Conservation (phyloP, 768 basidiomycete species). For the Asterophora parasitica region DNA sequence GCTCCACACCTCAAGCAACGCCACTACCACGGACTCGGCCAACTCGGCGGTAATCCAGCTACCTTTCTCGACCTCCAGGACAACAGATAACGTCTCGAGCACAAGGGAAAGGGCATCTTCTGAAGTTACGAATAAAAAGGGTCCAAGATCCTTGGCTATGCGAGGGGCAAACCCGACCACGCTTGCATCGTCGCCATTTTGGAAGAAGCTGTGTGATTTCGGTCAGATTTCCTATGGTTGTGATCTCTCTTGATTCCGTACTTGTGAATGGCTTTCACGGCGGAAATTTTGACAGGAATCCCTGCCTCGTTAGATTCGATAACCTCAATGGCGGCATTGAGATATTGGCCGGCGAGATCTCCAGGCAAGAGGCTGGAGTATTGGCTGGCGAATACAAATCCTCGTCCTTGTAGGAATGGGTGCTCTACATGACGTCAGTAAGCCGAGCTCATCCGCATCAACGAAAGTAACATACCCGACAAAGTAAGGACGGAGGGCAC, state of each 20-base stretch:
- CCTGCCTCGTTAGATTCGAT: constrained; percentile 68
- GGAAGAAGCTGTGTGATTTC: constrained; percentile 55
- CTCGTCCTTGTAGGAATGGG: constrained; percentile 93
- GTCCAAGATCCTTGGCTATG: constrained; percentile 77
- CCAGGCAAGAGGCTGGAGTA: constrained; percentile 71
- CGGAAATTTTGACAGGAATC: constrained; percentile 90
- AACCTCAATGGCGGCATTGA: constrained; percentile 82
- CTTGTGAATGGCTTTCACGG: constrained; percentile 93
- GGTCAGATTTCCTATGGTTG: constrained; percentile 1
- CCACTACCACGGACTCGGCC: constrained; percentile 58
- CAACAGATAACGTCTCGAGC: constrained; percentile 77
- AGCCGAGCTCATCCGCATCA: background rate
- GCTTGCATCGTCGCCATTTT: constrained; percentile 55
- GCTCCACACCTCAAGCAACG: constrained; percentile 77
- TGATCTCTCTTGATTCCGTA: constrained; percentile 30
- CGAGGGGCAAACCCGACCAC: constrained; percentile 62
- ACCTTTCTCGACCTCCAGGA: constrained; percentile 68
- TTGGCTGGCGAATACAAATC: constrained; percentile 91
- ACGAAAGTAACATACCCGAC: constrained; percentile 47
- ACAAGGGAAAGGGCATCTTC: constrained; percentile 89
- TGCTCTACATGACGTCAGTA: constrained; percentile 43
- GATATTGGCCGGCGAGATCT: constrained; percentile 75
- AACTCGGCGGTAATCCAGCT: constrained; percentile 69
- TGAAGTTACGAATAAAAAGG: constrained; percentile 73
- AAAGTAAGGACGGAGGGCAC: constrained; percentile 73